Evolutionary conservation across 768 basidiomycete genomes (phyloP), one percentile per base, ranked within the genome.

Genomic region (Chalciporus chontae): DNA sequence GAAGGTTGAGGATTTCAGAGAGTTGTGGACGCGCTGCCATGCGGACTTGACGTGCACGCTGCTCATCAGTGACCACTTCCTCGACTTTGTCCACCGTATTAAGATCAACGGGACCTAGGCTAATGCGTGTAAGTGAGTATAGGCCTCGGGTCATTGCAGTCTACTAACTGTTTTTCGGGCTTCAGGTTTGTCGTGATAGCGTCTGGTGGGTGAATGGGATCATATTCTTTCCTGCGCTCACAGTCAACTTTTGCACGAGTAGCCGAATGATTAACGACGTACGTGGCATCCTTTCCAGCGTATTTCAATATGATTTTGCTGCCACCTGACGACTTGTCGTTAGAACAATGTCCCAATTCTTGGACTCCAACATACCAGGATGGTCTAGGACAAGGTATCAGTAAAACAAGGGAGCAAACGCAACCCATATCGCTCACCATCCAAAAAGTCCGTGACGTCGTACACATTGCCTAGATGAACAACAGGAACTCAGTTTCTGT

Each of bases 231-330:
- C 5, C 84, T 87, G 55, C 46, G 18, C 13, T 24, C 38, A 19
- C 43, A 9, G 44, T 65, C 9, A 58, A 23, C 10, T 8, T 8
- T 15, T 10, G 5, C 6, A 24, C 15, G 17, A 8, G 3, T 5
- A 9, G 11, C 2, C 11, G n/a, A n/a, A 9, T 43, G 19, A 19
- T 32, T 11, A 14, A 19, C 7, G 21, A 65, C 87, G 34, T 66
- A 89, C 83, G 87, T 95, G 27, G 90, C 90, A 64, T 93, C 93
- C 63, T 85, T 87, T 21, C 94, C 94, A 3, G 88, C 91, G 57
- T 93, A 90, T 64, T 90, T 90, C 47, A 94, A 65, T 42, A 94
- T 86, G 58, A 94, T 90, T 62, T 80, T 85, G 62, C 83, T 83
- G 8, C 92, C 93, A 29, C 92, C 90, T 78, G 57, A 42, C 45